Base-by-base conservation (phyloP, 2,329 filamentous ascomycete genomes). In the Graphilbum sp. region DNA sequence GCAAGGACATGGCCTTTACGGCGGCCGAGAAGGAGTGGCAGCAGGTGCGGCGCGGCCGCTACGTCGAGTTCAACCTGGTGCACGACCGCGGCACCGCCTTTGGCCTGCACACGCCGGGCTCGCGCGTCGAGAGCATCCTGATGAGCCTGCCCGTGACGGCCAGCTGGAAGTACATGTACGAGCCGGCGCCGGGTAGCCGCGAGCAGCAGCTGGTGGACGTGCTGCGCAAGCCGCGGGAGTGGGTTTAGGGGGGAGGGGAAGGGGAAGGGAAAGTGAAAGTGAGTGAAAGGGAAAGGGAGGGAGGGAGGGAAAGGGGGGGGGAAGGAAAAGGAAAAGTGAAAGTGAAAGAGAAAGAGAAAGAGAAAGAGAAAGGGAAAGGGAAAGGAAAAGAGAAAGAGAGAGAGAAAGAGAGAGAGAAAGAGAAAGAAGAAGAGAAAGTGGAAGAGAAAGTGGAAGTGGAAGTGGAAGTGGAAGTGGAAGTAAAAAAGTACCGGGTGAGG, bases 61-160 rank as follows among this genome's bases (percentile, higher is more conserved):
- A 98, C 55, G 90, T 98, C 45, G 90, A 98, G 61, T 98, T 98
- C 60, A 98, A 98, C 60, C 69, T 98, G 29, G 85, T 98, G 40
- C 87, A 98, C 60, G 90, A 98, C 61, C 75, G 90, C 20, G 90
- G 90, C 3, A 98, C 90, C 2, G 78, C 82, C 8, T 98, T 98
- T 57, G 90, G 90, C 2, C 63, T 98, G 45, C 90, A 90, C 52
- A 94, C 88, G 0, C 90, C 90, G 0, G 85, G 85, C 32, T 81
- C 87, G 6, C 72, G 90, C 44, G 77, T 98, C 3, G 90, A 98
- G 67, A 95, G 87, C 57, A 98, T 98, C 41, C 62, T 98, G 47
- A 96, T 98, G 86, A 95, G 85, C 59, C 62, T 98, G 55, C 90
- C 90, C 6, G 65, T 93, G 46, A 96, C 88, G 13, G 90, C 90